Evolutionary conservation across 2,329 filamentous ascomycete genomes (phyloP), one percentile per base, ranked within the genome.

Genomic region (Penicillium carneum): DNA sequence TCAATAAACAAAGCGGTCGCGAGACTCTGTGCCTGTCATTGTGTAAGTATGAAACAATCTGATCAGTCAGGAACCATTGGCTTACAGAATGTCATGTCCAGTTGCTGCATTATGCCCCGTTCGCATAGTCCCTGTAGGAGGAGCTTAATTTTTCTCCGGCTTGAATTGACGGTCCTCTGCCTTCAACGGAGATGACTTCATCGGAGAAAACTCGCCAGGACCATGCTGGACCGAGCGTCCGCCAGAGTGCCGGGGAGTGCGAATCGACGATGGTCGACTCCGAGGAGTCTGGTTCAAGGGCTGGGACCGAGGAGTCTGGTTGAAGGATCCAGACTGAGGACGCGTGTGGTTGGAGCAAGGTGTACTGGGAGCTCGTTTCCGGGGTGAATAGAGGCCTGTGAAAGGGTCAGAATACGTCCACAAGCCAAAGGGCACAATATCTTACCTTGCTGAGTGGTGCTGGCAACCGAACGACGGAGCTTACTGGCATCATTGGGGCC

Each of bases 61-160:
- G 10, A 16, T 20, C 8, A 31, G 26, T 47, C 14, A 36, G 16
- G 10, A 20, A 8, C 38, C 4, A 38, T 7, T 11, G 14, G 63
- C 76, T 68, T 72, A 80, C 79, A 80, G 45, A 80, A 80, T 20
- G 29, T 66, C 67, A 69, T 80, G 79, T 1, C 74, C 74, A 1
- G 76, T 78, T 58, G 75, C 74, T 41, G 76, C 71, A 2, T 72
- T 72, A 63, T 80, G 78, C 2, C 64, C 62, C 48, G 72, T 68
- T 38, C 78, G 73, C 46, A 31, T 31, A 31, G 9, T 0, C 29
- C 29, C 9, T 9, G 29, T 31, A 2, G 29, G 29, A 29, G 8
- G 29, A 9, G 43, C 29, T 38, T 55, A 46, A n/a, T 46, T 38
- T 4, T 16, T n/a, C 4, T 10, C 9, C 11, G 29, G 33, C 7